Percentiles rank a stretch among this genome's conserved stretches.
Evolutionary conservation across 2,329 filamentous ascomycete genomes (phyloP).

Genomic region (Sclerotinia nivalis): DNA sequence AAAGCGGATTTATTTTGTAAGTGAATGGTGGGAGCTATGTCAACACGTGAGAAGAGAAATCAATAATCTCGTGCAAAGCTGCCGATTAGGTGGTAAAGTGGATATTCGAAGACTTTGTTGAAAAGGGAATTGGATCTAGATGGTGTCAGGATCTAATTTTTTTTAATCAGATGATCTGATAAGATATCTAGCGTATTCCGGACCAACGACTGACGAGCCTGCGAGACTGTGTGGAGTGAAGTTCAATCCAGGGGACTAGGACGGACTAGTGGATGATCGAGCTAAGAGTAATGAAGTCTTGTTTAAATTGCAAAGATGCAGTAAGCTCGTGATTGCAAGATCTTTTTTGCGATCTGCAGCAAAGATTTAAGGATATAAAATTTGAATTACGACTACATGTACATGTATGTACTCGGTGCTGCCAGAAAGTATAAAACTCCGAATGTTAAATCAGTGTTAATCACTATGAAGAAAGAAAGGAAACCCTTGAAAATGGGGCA

Average conservation of each 20-base stretch:
- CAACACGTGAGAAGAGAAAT: not conserved
- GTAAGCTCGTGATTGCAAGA: no score
- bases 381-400: no score
- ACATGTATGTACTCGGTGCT: no score
- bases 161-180: slow-evolving; percentile 24
- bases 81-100: not conserved
- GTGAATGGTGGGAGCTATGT: not conserved
- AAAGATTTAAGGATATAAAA: not conserved
- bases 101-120: slow-evolving; percentile 34
- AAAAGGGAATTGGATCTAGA: slow-evolving; percentile 45
- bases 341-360: not conserved
- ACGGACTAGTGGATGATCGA: not conserved
- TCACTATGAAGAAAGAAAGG: no score
- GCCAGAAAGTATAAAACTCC: no score
- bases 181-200: not conserved
- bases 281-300: not conserved
- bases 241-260: not conserved
- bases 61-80: not conserved
- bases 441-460: no score
- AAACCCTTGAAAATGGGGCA: no score
- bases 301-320: not conserved
- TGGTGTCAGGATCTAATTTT: slow-evolving; percentile 47
- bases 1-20: not conserved
- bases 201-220: not conserved
- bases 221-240: not conserved